phyloP scores from a whole-genome alignment of 2,329 filamentous ascomycete genomes.

The Cercospora sp. region DNA sequence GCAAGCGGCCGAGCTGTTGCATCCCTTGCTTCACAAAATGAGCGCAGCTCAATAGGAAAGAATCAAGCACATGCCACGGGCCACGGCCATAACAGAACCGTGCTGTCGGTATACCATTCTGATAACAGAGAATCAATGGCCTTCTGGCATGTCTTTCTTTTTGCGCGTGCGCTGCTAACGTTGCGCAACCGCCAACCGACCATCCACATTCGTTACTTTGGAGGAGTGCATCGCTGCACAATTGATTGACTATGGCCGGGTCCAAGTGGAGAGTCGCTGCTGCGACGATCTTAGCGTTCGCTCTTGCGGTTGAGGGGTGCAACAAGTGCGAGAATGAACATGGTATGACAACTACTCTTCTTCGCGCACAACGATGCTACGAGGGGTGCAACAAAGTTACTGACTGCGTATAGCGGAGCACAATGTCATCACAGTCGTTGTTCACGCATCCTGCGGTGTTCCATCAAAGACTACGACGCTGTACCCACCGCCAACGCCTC shows the following conservation, averaged over 20 bases:
- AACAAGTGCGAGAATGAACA: conserved; percentile 1
- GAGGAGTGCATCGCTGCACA: background rate
- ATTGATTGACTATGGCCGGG: background rate
- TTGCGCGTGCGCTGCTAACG: background rate
- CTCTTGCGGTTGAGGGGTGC: background rate
- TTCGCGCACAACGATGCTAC: background rate
- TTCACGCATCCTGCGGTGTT: conserved; percentile 6
- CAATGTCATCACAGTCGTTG: conserved; percentile 8
- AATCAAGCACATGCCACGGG: conserved; percentile 7
- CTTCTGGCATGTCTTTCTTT: background rate
- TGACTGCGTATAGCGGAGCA: background rate
- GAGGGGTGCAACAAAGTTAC: background rate
- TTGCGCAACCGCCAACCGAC: background rate
- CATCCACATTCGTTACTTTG: background rate
- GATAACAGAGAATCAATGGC: conserved; percentile 3
- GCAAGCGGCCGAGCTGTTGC: background rate
- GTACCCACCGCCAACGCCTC: conserved; percentile 1
- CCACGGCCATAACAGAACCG: conserved; percentile 13
- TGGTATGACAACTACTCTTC: background rate
- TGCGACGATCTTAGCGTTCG: background rate
- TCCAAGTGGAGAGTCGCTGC: background rate
- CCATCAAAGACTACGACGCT: conserved; percentile 8
- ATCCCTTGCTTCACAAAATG: conserved; percentile 9
- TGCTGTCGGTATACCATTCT: background rate
- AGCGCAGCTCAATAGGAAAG: background rate